A percentile compares a stretch with the other conserved stretches of the same genome.
Evolutionary conservation across 441 rosid species (phyloP).

Genomic region (Arabidopsis hybrid): DNA sequence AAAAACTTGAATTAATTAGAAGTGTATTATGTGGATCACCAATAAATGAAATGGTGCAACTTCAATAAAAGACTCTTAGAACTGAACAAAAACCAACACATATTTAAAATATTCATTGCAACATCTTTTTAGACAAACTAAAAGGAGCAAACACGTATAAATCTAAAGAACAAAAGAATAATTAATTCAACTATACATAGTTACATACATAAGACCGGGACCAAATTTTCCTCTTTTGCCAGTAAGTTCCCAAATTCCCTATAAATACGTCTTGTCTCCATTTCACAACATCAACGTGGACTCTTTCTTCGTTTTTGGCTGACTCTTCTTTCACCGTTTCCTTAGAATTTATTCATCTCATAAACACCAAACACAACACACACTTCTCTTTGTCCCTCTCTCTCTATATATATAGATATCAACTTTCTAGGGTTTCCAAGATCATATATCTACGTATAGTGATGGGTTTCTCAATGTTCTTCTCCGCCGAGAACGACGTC

Average conservation of each 20-base stretch:
- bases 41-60: neutral
- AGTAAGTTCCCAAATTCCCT: conserved; percentile 32
- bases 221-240: conserved; percentile 28
- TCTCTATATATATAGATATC: neutral
- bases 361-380: conserved; percentile 22
- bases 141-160: conserved; percentile 34
- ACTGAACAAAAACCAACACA: conserved; percentile 12
- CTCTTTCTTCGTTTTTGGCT: conserved; percentile 55
- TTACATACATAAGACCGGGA: conserved; percentile 17
- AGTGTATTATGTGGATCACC: neutral
- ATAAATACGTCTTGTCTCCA: conserved; percentile 48
- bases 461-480: conserved; percentile 46
- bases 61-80: neutral
- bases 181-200: conserved; percentile 12
- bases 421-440: neutral
- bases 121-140: conserved; percentile 27
- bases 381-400: neutral
- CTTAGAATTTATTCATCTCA: neutral
- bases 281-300: conserved; percentile 62
- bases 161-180: conserved; percentile 1
- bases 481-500: conserved; percentile 36
- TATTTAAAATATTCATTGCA: neutral
- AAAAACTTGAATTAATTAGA: neutral
- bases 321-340: conserved; percentile 68
- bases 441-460: neutral